Evolutionary conservation across 2,329 filamentous ascomycete species (phyloP), one percentile per base, ranked within the genome.

Genomic region (Pseudogymnoascus sp.): DNA sequence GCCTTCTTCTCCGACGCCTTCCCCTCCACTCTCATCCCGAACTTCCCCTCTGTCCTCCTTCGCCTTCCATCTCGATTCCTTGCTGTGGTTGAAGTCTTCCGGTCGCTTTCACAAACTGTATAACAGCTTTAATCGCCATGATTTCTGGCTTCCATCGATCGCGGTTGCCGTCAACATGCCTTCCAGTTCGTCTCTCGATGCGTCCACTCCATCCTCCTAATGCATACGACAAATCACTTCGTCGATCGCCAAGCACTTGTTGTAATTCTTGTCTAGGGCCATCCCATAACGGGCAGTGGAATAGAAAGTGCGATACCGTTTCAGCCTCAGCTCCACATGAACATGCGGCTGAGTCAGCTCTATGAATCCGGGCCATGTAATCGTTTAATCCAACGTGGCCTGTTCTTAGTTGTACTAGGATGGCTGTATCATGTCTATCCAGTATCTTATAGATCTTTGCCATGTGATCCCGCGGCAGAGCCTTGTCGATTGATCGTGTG

Each of bases 31-130:
- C 40, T 61, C 34, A 37, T 44, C 38, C 60, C 21, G 34, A 28
- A 7, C 60, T 25, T 25, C 60, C 16, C 36, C 16, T 23, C 18
- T 61, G n/a, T 42, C 59, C 23, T 46, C 59, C 25, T 21, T 40
- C 38, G 18, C 4, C 36, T 42, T 46, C 59, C 59, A 21, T 28
- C 14, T 40, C 40, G 23, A 42, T n/a, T 46, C 5, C 8, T 61
- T 25, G 25, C 37, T 61, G 18, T 21, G 59, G 40, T 61, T 61
- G 16, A 42, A 61, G 34, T 42, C 59, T 61, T 21, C 37, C 36
- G 12, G 59, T 61, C 16, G 36, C 59, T 46, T 61, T 61, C 31
- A 42, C 59, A 61, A 61, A 61, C 25, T 61, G 59, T 40, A 61
- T 46, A 42, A 46, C 59, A 14, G 36, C 59, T 16, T 61, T 61